Evolutionary conservation across 2,329 filamentous ascomycete genomes (phyloP).

Genomic region (Zalaria sp.): DNA sequence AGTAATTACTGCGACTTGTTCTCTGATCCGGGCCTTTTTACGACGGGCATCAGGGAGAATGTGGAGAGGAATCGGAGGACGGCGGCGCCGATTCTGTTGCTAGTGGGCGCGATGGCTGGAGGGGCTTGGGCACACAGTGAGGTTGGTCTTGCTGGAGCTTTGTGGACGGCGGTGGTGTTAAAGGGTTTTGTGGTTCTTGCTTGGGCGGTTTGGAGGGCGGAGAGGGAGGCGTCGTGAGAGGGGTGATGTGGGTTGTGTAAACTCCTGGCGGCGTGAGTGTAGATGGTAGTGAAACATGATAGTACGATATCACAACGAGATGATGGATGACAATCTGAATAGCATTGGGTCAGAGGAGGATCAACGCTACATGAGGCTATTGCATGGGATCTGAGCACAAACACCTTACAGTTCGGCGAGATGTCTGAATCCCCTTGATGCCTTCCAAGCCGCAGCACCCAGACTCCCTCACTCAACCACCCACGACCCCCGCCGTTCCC

Average conservation of each 20-base stretch:
- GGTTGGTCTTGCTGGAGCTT: conserved; percentile 35
- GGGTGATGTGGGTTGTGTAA: neutral
- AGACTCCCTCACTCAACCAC: too few relatives aligned
- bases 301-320: neutral
- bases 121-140: conserved; percentile 39
- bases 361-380: too few relatives aligned
- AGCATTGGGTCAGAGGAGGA: too few relatives aligned
- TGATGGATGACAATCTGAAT: too few relatives aligned
- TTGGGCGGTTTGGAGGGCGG: conserved; percentile 28
- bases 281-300: neutral
- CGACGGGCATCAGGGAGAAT: conserved; percentile 23
- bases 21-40: conserved; percentile 44
- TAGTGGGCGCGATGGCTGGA: conserved; percentile 40
- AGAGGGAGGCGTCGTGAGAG: conserved; percentile 9
- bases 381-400: too few relatives aligned
- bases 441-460: too few relatives aligned
- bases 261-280: neutral
- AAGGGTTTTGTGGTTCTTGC: conserved; percentile 24
- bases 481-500: too few relatives aligned
- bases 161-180: conserved; percentile 32
- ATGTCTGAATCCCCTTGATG: too few relatives aligned
- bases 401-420: too few relatives aligned
- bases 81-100: conserved; percentile 35
- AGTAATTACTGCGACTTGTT: conserved; percentile 73
- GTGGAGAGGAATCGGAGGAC: conserved; percentile 39